Evolutionary conservation across 352 stramenopile genomes (phyloP), one percentile per base, ranked within the genome.

Genomic region (Phytophthora sojae): DNA sequence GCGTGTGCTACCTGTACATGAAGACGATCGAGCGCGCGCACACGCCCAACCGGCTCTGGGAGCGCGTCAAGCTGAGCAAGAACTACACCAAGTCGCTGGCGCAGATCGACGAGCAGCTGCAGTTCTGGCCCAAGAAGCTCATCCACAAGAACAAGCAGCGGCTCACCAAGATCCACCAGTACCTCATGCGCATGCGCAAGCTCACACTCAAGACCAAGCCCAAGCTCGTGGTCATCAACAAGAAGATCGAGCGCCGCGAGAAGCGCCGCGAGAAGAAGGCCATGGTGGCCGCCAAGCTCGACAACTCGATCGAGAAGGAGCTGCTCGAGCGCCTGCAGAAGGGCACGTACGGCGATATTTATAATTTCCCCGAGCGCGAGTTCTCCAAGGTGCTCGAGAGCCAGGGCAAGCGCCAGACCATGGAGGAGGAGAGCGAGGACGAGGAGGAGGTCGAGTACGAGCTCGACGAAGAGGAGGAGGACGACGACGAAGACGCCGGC

Each of bases 141-240:
- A 87, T 99, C 47, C 96, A 99, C 90, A 94, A 97, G 71, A 99
- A 98, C 89, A 99, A 99, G 77, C 97, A 99, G 87, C 86, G 98
- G 37, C 88, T 99, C 49, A 99, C 97, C 37, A 99, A 99, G 81
- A 99, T 99, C 77, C 96, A 99, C 81, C 97, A 99, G 86, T 99
- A 99, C 75, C 84, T 99, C 61, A 98, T 99, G 76, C 89, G 97
- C 58, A 99, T 99, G 97, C 89, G 98, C 6, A 99, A 99, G 86
- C 84, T 99, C 61, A 96, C 97, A 59, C 83, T 99, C 53, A 98
- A 98, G 75, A 97, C 93, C 57, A 93, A 93, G 77, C 96, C 96
- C 11, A 98, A 98, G 72, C 83, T 99, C 47, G 90, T 97, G 25
- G 86, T 96, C n/a, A 96, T 98, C 39, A 97, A 98, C 81, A 97